Base-by-base conservation (phyloP, 441 rosid genomes). In the Brassica hybrid region DNA sequence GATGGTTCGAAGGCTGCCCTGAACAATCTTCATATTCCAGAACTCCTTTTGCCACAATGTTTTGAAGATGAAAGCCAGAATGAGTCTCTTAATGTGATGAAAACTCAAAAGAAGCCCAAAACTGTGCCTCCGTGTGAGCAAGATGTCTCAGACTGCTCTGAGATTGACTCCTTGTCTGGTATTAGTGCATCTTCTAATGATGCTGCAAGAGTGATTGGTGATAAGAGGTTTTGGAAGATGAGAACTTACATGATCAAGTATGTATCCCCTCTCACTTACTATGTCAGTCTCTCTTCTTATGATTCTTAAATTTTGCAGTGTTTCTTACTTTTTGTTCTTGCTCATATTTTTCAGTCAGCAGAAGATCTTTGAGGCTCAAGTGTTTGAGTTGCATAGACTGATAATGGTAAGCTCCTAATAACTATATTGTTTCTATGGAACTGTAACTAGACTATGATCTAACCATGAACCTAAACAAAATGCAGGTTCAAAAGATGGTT, bases 351-450 rank as follows among this genome's bases (percentile, higher is more conserved):
- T 79, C 89, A 89, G 93, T 48, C 90, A 88, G 72, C 90, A 89
- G 71, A 87, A 87, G 80, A 81, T 88, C 23, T 88, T 90, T 13
- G 67, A 82, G 0, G 67, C 72, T 13, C 92, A 90, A 86, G 86
- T 90, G 18, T 90, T 90, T 71, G 92, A 90, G 82, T 73, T 90
- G 69, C 90, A 87, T 74, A 87, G 89, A 76, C 82, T 88, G 34
- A 78, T 87, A 75, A 87, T 77, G 92, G 94, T 90, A 85, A 76
- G 56, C 5, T 75, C 1, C 12, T 14, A 60, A 8, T 30, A 79
- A 56, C 74, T n/a, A n/a, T n/a, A n/a, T n/a, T n/a, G n/a, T n/a
- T n/a, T n/a, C n/a, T n/a, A 60, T 52, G 4, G 21, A 14, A 14
- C 7, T 52, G 1, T 65, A 12, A n/a, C n/a, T 36, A 36, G 38